A percentile compares a stretch with the other conserved stretches of the same genome.
These are phyloP conservation scores for Ampelomyces quisqualis DNA, from an alignment of 2,329 filamentous ascomycete genomes.

Conservation along the genomic window DNA sequence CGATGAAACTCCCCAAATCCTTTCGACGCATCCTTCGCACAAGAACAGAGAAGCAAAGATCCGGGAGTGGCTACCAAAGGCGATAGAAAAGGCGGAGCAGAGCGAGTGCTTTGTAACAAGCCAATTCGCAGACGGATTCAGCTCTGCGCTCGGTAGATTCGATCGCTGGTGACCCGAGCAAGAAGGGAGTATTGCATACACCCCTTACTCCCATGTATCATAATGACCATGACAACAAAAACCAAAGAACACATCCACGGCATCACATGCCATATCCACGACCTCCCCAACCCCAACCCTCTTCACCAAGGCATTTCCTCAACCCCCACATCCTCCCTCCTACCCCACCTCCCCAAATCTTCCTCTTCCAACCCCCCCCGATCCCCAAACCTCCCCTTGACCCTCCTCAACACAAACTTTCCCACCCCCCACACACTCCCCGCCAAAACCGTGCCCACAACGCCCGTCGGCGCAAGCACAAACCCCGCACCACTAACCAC, in stretches of 20 bases:
- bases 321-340: constrained; percentile 6
- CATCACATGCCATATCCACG: neutral
- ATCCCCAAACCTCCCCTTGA: constrained; percentile 29
- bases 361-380: constrained; percentile 9
- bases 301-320: constrained; percentile 28
- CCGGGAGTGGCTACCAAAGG: constrained; percentile 54
- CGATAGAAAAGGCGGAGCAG: constrained; percentile 41
- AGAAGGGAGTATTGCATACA: neutral
- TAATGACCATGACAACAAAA: neutral
- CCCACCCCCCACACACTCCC: constrained; percentile 45
- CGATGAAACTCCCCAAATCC: constrained; percentile 64
- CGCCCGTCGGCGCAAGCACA: constrained; percentile 47
- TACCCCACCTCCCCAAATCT: neutral
- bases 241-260: neutral
- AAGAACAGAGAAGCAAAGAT: constrained; percentile 66
- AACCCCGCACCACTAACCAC: constrained; percentile 45
- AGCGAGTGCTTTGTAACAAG: constrained; percentile 31
- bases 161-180: constrained; percentile 12
- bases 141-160: constrained; percentile 12
- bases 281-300: neutral
- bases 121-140: constrained; percentile 17
- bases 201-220: neutral
- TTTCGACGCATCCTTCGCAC: constrained; percentile 76
- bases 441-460: constrained; percentile 41
- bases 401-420: constrained; percentile 39